Base-by-base conservation (phyloP, 2,329 filamentous ascomycete genomes). In the Penicillium sp. region DNA sequence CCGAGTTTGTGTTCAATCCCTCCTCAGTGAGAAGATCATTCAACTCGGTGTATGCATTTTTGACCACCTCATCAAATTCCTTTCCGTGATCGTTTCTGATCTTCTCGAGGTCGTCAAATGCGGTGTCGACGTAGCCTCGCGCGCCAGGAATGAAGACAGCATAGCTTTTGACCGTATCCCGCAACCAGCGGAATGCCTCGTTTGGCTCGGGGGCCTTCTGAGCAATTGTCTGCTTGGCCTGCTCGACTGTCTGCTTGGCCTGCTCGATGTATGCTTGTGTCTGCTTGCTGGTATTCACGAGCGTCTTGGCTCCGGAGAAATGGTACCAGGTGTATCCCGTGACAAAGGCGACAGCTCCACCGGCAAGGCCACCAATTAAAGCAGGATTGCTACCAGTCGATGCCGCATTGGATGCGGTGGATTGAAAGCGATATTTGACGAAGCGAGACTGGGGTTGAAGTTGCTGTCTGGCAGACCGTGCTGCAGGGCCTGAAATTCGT, bases 101-200 rank as follows among this genome's bases (percentile, higher is more conserved):
- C 31, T 81, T 84, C 49, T 92, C 89, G 44, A 90, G 78, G 64
- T 92, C 89, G 25, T 88, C 79, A 74, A 92, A 93, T 0, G 84
- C 85, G 1, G 80, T 75, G 68, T 92, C 88, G 48, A 92, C 84
- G 65, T 89, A 91, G 47, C 80, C 75, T 29, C 83, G 83, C 2
- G 86, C 89, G 13, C 90, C 90, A 0, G 90, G 90, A 29, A 93
- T 83, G 80, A 88, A 90, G 3, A 78, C 79, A 2, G 88, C 87
- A 68, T 92, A 92, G 25, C 85, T 85, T 69, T 85, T 85, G 27
- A 85, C 85, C 13, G 87, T 86, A 56, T 85, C 78, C 67, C 86
- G 85, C 59, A 92, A 82, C 77, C 83, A 87, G 59, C 82, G 75
- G 39, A 90, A 77, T 1, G 88, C 88, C 72, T 90, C 82, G 61